phyloP scores from a whole-genome alignment of 2,329 filamentous ascomycete species.

The Pyrenophora tritici-repentis region DNA sequence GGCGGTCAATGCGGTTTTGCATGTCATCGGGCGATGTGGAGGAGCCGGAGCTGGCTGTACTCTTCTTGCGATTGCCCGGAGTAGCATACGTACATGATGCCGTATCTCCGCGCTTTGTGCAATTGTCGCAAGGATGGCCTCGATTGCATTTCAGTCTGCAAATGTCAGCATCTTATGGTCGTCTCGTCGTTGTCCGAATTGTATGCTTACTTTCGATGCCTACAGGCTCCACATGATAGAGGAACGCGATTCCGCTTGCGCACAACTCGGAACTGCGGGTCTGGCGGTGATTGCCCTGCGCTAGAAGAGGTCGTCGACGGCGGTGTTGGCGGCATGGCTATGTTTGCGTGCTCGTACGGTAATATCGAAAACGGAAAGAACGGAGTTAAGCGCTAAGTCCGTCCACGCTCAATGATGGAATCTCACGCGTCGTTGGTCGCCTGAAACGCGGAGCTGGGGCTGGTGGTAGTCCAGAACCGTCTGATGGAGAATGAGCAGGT shows the following conservation, averaged over 20 bases:
- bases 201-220: conserved; percentile 77
- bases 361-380: conserved; percentile 12
- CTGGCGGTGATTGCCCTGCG: conserved; percentile 79
- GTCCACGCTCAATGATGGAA: conserved; percentile 10
- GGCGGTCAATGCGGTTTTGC: conserved; percentile 95
- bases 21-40: conserved; percentile 84
- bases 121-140: conserved; percentile 89
- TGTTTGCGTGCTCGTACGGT: neutral
- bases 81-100: conserved; percentile 82
- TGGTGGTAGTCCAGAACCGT: conserved; percentile 3
- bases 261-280: conserved; percentile 84
- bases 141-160: conserved; percentile 86
- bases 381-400: conserved; percentile 36
- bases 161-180: conserved; percentile 22
- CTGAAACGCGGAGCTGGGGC: conserved; percentile 1
- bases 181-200: neutral
- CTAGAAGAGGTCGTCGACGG: conserved; percentile 78
- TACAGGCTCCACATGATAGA: conserved; percentile 87
- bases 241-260: conserved; percentile 91
- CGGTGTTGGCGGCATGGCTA: conserved; percentile 73
- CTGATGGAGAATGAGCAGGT: conserved; percentile 8
- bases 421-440: conserved; percentile 9
- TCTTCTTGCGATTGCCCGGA: conserved; percentile 73
- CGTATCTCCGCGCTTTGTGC: conserved; percentile 82
- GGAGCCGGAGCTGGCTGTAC: conserved; percentile 57